Evolutionary conservation across 2,329 filamentous ascomycete species (phyloP), one percentile per base, ranked within the genome.

Genomic region (Alternaria sp.): DNA sequence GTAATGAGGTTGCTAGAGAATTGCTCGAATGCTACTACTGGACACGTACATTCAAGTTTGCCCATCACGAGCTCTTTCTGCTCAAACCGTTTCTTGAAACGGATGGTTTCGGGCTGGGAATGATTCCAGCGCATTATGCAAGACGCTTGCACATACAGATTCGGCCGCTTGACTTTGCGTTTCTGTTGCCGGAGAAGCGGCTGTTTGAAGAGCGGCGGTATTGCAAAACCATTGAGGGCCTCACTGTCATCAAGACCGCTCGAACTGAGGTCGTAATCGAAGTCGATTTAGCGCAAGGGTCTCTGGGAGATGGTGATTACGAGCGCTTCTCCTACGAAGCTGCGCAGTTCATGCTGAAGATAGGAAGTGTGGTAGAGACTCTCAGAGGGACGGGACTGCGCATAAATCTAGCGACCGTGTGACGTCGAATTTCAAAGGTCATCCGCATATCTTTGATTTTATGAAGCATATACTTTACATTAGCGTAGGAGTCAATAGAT

Each of bases 11-110:
- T 25, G 64, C 63, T 14, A 63, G 55, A 21, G 71, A 73, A 28
- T 55, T 73, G 45, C 55, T 73, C 7, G 68, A 69, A 26, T 44
- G 60, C 12, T 73, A 73, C 25, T 73, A 71, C 41, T 67, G 59
- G 65, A 68, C 55, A 8, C 65, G 66, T 10, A 69, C 50, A 14
- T 73, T 73, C 55, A 71, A 71, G 21, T 69, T 71, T 33, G 51
- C 55, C 28, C 69, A 73, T 41, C 55, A 60, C 4, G 68, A 73
- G n/a, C 57, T 71, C n/a, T 53, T 44, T 3, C 45, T 60, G 4
- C 44, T 73, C 11, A 60, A 23, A 8, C n/a, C 62, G 0, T 69
- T 73, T n/a, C 57, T 73, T 11, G 37, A 55, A 21, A 55, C 54
- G 1, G 66, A 68, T 50, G 41, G 20, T 7, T 71, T 66, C 41